These are phyloP conservation scores for Malassezia yamatoensis DNA, from an alignment of 1,284 basidiomycete species.

Conservation along the genomic window DNA sequence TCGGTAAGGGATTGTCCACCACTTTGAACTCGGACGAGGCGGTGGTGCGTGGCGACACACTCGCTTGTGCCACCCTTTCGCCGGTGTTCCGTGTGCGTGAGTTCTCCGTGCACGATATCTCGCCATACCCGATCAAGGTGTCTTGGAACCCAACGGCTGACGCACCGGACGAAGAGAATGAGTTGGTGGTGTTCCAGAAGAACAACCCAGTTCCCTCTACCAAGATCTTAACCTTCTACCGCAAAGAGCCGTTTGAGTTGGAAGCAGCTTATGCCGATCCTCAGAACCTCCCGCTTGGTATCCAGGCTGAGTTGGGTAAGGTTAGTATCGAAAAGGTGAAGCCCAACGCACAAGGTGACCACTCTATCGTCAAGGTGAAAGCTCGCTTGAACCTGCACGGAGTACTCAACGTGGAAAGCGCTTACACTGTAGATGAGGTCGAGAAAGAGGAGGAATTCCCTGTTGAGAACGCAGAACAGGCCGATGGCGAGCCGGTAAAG, in stretches of 20 bases:
- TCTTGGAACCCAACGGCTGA: slow-evolving; percentile 46
- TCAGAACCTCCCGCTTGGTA: slow-evolving; percentile 33
- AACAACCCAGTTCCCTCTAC: slow-evolving; percentile 48
- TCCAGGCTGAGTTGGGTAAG: slow-evolving; percentile 43
- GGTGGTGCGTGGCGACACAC: slow-evolving; percentile 43
- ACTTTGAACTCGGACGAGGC: slow-evolving; percentile 48
- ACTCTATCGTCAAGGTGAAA: slow-evolving; percentile 48
- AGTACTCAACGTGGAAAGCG: slow-evolving; percentile 45
- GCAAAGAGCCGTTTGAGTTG: slow-evolving; percentile 46
- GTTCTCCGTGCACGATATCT: slow-evolving; percentile 44
- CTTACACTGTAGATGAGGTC: slow-evolving; percentile 46
- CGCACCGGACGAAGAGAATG: slow-evolving; percentile 46
- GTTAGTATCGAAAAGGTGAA: slow-evolving; percentile 43
- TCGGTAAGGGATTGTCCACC: slow-evolving; percentile 38
- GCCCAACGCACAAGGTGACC: slow-evolving; percentile 44
- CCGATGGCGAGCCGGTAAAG: slow-evolving; percentile 28
- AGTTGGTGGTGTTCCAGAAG: slow-evolving; percentile 45
- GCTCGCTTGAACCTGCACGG: slow-evolving; percentile 46
- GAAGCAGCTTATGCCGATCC: slow-evolving; percentile 41
- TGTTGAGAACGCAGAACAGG: slow-evolving; percentile 25
- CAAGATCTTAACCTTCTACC: slow-evolving; percentile 48
- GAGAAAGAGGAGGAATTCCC: slow-evolving; percentile 47
- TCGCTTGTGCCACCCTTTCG: slow-evolving; percentile 45
- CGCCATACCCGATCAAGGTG: slow-evolving; percentile 47
- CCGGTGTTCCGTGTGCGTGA: slow-evolving; percentile 47